Evolutionary conservation across 2,329 filamentous ascomycete genomes (phyloP).

Genomic region (Stromatinia cepivora): DNA sequence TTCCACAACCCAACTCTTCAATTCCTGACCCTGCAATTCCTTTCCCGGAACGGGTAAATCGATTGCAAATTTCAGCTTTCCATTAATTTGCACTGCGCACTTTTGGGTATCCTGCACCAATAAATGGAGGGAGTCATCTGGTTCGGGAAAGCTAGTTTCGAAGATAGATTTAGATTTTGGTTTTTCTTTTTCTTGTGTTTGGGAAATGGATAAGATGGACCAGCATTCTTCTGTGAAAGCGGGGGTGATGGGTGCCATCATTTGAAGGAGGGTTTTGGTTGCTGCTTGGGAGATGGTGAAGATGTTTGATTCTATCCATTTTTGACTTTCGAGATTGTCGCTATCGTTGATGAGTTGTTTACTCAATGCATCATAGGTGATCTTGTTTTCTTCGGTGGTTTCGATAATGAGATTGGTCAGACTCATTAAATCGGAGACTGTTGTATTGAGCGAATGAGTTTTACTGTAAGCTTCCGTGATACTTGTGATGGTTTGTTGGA

Average conservation of each 20-base stretch:
- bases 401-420: conserved; percentile 69
- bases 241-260: conserved; percentile 78
- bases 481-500: conserved; percentile 66
- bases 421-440: conserved; percentile 79
- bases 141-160: conserved; percentile 56
- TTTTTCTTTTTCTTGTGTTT: background rate
- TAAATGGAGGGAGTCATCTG: conserved; percentile 53
- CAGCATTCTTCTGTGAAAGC: conserved; percentile 82
- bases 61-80: conserved; percentile 71
- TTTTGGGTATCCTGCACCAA: conserved; percentile 52
- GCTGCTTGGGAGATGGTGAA: conserved; percentile 32
- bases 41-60: conserved; percentile 57
- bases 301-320: conserved; percentile 34
- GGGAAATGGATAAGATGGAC: conserved; percentile 41
- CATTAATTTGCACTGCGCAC: conserved; percentile 76
- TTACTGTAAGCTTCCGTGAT: conserved; percentile 68
- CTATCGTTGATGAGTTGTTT: background rate
- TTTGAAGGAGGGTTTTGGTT: conserved; percentile 58
- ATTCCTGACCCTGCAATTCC: conserved; percentile 45
- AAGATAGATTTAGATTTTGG: conserved; percentile 45
- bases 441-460: conserved; percentile 78
- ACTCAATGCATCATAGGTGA: conserved; percentile 25
- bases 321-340: background rate
- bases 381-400: conserved; percentile 34
- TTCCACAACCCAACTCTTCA: conserved; percentile 61